Base-by-base conservation (phyloP, 352 stramenopile species). In the Phytophthora syringae region DNA sequence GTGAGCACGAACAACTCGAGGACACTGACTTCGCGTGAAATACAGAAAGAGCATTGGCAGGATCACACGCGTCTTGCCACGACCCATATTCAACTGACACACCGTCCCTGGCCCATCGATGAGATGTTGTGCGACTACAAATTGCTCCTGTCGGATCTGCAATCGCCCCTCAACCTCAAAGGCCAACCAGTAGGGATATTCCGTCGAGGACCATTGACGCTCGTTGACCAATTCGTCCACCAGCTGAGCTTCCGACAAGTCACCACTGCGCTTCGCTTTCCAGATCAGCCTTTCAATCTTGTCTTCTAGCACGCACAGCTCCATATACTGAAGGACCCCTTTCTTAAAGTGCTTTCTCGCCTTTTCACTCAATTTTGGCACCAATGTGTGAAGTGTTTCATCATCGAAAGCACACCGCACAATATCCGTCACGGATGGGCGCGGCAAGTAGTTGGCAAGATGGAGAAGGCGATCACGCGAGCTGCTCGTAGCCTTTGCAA, bases 61-160 rank as follows among this genome's bases (percentile, higher is more conserved):
- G 52, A 97, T 95, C 27, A 97, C 90, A 5, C 79, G 64, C n/a
- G 87, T 96, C 72, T 96, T 96, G n/a, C 90, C 90, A 22, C 85
- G 67, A 0, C 89, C 90, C 88, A 96, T 96, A 57, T 96, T 96
- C 6, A 97, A 74, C 55, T 97, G 87, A 12, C 84, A 90, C 11
- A 96, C 80, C 3, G 82, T 74, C 25, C 84, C 77, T 12, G 78
- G 77, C 12, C 82, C 67, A 9, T 88, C 42, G 32, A 96, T 83
- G 20, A 97, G 63, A 43, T 96, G 84, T n/a, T 77, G 53, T 7
- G 85, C 79, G 25, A 96, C 77, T 3, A 88, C 67, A 52, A 80
- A 93, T 58, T 97, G 88, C 34, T 93, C 84, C n/a, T 78, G 82
- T 0, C 87, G 79, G 24, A 97, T 97, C 60, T 94, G 84, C 16